Evolutionary conservation across 2,329 filamentous ascomycete genomes (phyloP).

Genomic region (Monascus ruber): DNA sequence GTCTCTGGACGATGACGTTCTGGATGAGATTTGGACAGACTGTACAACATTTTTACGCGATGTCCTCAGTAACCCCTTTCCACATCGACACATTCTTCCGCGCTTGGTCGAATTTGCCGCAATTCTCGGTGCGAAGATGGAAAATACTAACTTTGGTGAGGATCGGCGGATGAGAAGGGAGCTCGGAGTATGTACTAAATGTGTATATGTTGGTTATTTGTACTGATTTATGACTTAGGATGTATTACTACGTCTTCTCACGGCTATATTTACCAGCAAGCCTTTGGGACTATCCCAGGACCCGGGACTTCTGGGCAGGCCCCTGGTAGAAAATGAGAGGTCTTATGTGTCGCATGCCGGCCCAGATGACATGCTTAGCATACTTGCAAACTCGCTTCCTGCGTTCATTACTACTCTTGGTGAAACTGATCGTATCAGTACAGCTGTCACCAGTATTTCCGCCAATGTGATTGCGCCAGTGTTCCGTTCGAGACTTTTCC

Average conservation of each 20-base stretch:
- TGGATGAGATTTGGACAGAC: constrained; percentile 96
- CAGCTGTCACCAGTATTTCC: constrained; percentile 69
- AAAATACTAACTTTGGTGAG: constrained; percentile 96
- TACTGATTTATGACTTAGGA: constrained; percentile 46
- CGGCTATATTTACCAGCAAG: constrained; percentile 86
- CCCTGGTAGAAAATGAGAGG: constrained; percentile 30
- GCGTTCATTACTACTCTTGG: constrained; percentile 72
- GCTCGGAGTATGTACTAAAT: constrained; percentile 54
- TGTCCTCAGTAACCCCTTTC: constrained; percentile 83
- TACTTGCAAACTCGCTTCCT: constrained; percentile 67
- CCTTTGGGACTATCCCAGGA: constrained; percentile 62
- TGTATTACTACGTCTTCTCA: constrained; percentile 73
- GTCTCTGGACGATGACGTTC: constrained; percentile 88
- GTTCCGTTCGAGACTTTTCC: constrained; percentile 75
- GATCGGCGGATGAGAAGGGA: constrained; percentile 85
- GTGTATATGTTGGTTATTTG: background rate
- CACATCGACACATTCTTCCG: constrained; percentile 81
- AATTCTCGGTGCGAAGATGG: constrained; percentile 85
- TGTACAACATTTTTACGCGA: constrained; percentile 86
- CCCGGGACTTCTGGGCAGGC: constrained; percentile 28
- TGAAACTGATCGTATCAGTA: constrained; percentile 71
- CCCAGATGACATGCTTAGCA: constrained; percentile 65
- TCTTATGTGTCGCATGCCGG: constrained; percentile 33
- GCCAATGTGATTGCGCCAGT: constrained; percentile 70
- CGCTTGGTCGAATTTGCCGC: constrained; percentile 78